Evolutionary conservation across 805 yeast species (phyloP), one percentile per base, ranked within the genome.

Genomic region (Saccharomycopsis schoenii): DNA sequence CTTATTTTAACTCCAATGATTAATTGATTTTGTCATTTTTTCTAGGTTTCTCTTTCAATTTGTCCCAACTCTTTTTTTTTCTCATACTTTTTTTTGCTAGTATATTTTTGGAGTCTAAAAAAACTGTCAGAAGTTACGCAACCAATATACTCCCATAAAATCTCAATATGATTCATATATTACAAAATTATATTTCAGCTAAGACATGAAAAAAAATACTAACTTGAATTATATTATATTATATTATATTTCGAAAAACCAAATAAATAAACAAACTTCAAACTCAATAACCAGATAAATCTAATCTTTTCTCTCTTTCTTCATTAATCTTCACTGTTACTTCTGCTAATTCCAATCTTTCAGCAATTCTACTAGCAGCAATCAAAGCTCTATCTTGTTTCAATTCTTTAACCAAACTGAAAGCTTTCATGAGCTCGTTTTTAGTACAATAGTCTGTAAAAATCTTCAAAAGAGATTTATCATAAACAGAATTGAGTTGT

Each of bases 351-450:
- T 82, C 85, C 60, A 83, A 79, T 62, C 97, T 80, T 68, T 88
- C 88, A 0, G 97, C 90, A 60, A 93, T 88, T 72, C 87, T 87
- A 14, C 82, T 76, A 0, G 97, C 97, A 0, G 97, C 97, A 60
- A 79, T 80, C 64, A 92, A 74, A 2, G 96, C 96, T 66, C 86
- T 84, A 64, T 88, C 93, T 66, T 84, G 86, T 66, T 83, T 82
- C 66, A 93, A 76, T 68, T 87, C 83, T 63, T 77, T 79, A 8
- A 83, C 91, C 36, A 94, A 71, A 40, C 86, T 84, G 64, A 83
- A 76, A 0, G 96, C 94, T 70, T 85, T 86, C 59, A 80, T 79
- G 50, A 80, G 71, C 60, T 84, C 81, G 51, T 83, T 80, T 24
- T 84, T 86, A 19, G 83, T 77, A 72, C 97, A 92, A 0, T 93